phyloP scores from a whole-genome alignment of 805 yeast species.

The Spathaspora sp. region DNA sequence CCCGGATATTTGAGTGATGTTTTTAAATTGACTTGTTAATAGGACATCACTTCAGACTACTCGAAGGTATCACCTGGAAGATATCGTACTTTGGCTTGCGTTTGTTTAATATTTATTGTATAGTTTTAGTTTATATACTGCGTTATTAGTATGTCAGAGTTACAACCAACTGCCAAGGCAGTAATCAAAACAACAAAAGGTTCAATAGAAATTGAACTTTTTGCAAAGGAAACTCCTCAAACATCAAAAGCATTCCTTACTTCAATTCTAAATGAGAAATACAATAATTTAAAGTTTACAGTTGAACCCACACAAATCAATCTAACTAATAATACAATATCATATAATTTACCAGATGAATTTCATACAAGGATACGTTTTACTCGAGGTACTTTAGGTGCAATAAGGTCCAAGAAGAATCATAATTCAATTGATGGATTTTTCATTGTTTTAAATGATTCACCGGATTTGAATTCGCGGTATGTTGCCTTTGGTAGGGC shows the following conservation, averaged over 20 bases:
- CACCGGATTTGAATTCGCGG: conserved; percentile 39
- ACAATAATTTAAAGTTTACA: conserved; percentile 38
- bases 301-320: conserved; percentile 25
- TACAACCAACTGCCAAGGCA: conserved; percentile 60
- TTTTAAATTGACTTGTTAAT: no score
- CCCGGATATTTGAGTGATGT: background rate
- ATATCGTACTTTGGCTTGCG: no score
- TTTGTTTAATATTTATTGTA: no score
- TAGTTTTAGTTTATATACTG: background rate
- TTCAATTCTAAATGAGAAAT: conserved; percentile 42
- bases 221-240: conserved; percentile 65
- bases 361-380: conserved; percentile 47
- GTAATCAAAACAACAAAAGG: conserved; percentile 57
- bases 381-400: conserved; percentile 4
- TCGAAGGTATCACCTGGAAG: background rate
- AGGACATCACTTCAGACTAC: no score
- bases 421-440: conserved; percentile 24
- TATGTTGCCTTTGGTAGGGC: conserved; percentile 54
- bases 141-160: conserved; percentile 31
- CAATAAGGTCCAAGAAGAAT: conserved; percentile 5
- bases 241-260: conserved; percentile 47
- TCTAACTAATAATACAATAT: background rate
- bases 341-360: conserved; percentile 31
- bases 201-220: conserved; percentile 53
- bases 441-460: conserved; percentile 12